Base-by-base conservation (phyloP, 2,329 filamentous ascomycete species). In the Albifimbria verrucaria region DNA sequence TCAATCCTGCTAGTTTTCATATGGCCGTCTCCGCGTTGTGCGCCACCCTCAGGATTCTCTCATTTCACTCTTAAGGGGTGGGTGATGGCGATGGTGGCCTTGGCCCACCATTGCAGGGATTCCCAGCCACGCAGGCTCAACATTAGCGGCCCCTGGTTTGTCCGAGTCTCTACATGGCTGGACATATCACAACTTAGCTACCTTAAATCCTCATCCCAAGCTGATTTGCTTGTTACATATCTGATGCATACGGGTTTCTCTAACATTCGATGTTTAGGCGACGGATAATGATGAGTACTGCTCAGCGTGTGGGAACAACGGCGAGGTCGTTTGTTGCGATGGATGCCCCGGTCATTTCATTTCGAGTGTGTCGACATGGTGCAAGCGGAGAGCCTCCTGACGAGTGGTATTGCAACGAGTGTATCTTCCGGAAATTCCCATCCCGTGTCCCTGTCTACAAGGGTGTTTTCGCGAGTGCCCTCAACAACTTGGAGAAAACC, bases 281-380 rank as follows among this genome's bases (percentile, higher is more conserved):
- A 66, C 69, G 61, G 88, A 96, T 57, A 96, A 96, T 70, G 90
- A 94, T 69, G 93, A 97, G 69, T 88, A 88, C 66, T 99, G 93
- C 75, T 87, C 87, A 56, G 85, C 91, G 45, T 99, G 94, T 73
- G 85, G 87, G 64, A 89, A 88, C 58, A 88, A 85, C 60, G 93
- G 93, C 53, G 85, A 91, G 61, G 82, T 99, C 57, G 81, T 97
- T 59, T 97, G 92, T 73, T 99, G 94, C 71, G 94, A 97, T 74
- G 90, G 89, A 57, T 99, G 94, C 73, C 83, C 55, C 85, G 90
- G 60, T 90, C 92, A 6, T 97, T 95, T 72, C 94, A 97, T 72
- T 91, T 94, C 68, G 80, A 83, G 55, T 97, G 94, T 69, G 84
- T 94, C 60, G 88, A 95, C 69, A 92, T 93, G 56, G 88, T 90